phyloP scores from a whole-genome alignment of 2,329 filamentous ascomycete species.

The Colletotrichum gigasporum region DNA sequence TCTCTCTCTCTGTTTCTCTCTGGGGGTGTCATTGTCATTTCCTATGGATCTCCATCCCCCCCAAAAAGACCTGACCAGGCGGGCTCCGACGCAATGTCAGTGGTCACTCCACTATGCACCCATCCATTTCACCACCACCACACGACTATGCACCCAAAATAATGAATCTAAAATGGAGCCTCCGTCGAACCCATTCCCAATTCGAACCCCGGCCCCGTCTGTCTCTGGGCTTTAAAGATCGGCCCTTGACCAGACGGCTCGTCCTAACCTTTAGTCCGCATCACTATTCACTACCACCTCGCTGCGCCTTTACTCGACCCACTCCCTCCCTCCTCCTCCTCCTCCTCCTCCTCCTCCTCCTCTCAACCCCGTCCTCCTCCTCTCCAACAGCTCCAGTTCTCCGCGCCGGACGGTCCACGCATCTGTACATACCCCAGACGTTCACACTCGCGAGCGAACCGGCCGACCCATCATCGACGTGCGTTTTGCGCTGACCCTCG shows the following conservation, averaged over 20 bases:
- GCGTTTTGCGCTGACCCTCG: constrained; percentile 24
- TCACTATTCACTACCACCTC: neutral
- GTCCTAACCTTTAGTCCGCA: constrained; percentile 8
- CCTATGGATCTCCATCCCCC: neutral
- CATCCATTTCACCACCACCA: constrained; percentile 21
- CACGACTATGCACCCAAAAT: constrained; percentile 18
- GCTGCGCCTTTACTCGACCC: constrained; percentile 17
- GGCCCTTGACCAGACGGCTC: constrained; percentile 21
- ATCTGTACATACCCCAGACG: constrained; percentile 29
- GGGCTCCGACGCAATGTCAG: constrained; percentile 6
- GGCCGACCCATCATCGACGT: constrained; percentile 20
- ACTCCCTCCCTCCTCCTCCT: constrained; percentile 19
- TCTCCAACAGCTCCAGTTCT: constrained; percentile 26
- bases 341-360: neutral
- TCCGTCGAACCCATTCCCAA: constrained; percentile 19
- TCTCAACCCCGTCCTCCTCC: neutral
- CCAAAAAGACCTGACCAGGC: no score
- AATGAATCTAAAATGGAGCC: constrained; percentile 20
- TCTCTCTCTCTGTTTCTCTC: no score
- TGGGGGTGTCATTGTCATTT: neutral
- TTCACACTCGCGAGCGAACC: constrained; percentile 10
- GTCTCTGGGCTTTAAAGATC: constrained; percentile 27
- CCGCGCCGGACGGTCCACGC: constrained; percentile 20
- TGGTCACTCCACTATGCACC: constrained; percentile 28
- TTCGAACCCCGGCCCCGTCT: constrained; percentile 11